These are phyloP conservation scores for Cephaloascus albidus DNA, from an alignment of 805 yeast genomes.

Conservation along the genomic window DNA sequence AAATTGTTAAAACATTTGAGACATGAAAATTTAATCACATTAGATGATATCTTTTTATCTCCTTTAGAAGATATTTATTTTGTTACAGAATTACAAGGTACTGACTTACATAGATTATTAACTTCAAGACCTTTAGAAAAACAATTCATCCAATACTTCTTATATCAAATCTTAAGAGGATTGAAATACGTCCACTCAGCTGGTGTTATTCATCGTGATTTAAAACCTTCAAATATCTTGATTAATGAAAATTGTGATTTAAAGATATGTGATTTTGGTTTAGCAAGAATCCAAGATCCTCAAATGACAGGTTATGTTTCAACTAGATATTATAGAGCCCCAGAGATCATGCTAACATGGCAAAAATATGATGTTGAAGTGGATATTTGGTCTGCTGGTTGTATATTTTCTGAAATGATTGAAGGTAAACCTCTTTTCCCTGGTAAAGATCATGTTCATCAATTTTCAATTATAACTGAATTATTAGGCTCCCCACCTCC, in stretches of 20 bases:
- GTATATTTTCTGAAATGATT: conserved; percentile 95
- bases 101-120: conserved; percentile 85
- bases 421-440: conserved; percentile 97
- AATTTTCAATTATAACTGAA: conserved; percentile 94
- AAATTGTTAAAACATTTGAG: conserved; percentile 84
- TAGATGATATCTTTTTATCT: conserved; percentile 88
- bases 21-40: conserved; percentile 88
- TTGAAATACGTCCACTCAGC: conserved; percentile 87
- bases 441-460: conserved; percentile 97
- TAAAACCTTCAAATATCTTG: conserved; percentile 77
- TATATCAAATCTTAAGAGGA: conserved; percentile 89
- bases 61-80: conserved; percentile 94
- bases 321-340: conserved; percentile 93
- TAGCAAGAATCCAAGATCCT: conserved; percentile 95
- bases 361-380: conserved; percentile 95
- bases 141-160: conserved; percentile 93
- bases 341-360: conserved; percentile 98
- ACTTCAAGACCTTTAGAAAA: conserved; percentile 91
- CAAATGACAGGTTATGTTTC: conserved; percentile 99
- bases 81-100: conserved; percentile 94
- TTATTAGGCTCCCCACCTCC: conserved; percentile 92
- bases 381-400: conserved; percentile 97
- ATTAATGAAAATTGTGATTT: conserved; percentile 87
- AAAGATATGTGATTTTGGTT: conserved; percentile 88
- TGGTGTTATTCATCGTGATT: conserved; percentile 84